Evolutionary conservation across 148 eudicot genomes (phyloP), one percentile per base, ranked within the genome.

Genomic region (Vaccinium macrocarpon): DNA sequence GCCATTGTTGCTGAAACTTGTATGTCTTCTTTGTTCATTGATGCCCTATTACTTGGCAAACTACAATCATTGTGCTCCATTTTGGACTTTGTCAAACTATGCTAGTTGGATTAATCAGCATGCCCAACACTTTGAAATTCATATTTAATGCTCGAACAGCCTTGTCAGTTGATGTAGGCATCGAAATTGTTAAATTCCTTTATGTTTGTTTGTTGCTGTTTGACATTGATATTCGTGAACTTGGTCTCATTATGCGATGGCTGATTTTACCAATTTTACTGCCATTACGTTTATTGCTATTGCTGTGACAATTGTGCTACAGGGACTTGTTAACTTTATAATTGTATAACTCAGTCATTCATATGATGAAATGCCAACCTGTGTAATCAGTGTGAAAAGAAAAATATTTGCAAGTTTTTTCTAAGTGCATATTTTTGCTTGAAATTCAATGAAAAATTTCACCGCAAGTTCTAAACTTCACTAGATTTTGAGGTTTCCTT

Each of bases 291-390:
- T 13, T 56, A 18, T 8, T 56, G 51, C 55, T 38, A 23, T 81
- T 81, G 76, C 46, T 64, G 46, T 81, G 76, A 49, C 46, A 66
- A 66, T 66, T 52, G n/a, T n/a, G 32, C 23, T 49, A 12, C 55
- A 11, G 32, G 51, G n/a, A 59, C 4, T 25, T 51, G 14, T 52
- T 6, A 27, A 2, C 21, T 81, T 21, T 61, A 56, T 21, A 14
- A 9, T 29, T 46, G 12, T 42, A 0, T 80, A 62, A 21, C 15
- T 62, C 56, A 42, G 55, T 62, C 48, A 48, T n/a, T 16, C 35
- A 2, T 57, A 57, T 61, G 82, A 80, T 80, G 55, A 52, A 80
- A 62, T n/a, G 59, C 2, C 5, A 29, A 62, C 62, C 56, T 12
- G 8, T 29, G 49, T 51, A 70, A 51, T 82, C 62, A 18, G 48